Conservation (phyloP, 1,284 basidiomycete genomes). For the Bondarzewia mesenterica region DNA sequence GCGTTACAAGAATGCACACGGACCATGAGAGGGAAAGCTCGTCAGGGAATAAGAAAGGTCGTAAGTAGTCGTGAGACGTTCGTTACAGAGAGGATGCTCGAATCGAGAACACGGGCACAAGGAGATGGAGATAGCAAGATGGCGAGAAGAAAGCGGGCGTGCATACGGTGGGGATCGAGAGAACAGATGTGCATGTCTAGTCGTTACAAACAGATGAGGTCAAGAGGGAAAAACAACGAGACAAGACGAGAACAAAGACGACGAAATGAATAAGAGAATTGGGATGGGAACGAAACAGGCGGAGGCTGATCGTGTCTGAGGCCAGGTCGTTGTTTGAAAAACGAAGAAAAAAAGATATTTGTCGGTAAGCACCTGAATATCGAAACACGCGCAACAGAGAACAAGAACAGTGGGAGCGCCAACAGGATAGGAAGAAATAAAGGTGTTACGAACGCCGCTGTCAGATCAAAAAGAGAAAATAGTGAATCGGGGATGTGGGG, state of each 20-base stretch:
- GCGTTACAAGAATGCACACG: too few species aligned
- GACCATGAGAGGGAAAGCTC: too few species aligned
- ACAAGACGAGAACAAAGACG: constrained; percentile 6
- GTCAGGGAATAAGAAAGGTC: too few species aligned
- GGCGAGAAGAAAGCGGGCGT: constrained; percentile 18
- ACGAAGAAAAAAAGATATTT: too few species aligned
- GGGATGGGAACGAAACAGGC: background rate
- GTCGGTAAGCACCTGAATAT: too few species aligned
- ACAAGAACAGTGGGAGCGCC: too few species aligned
- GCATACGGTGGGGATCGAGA: constrained; percentile 24
- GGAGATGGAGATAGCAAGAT: constrained; percentile 7
- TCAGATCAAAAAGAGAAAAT: background rate
- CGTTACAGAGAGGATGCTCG: too few species aligned
- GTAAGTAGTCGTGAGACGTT: too few species aligned
- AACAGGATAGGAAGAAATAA: background rate
- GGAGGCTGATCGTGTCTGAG: background rate
- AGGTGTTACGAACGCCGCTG: background rate
- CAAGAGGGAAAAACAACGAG: constrained; percentile 19
- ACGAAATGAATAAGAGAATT: background rate
- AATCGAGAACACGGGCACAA: too few species aligned
- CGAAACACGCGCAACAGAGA: too few species aligned
- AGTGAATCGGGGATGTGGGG: too few species aligned
- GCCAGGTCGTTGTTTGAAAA: background rate
- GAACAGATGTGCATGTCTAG: constrained; percentile 49
- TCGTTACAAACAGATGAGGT: constrained; percentile 45